These are phyloP conservation scores for Circinella umbellata DNA, from an alignment of 371 early-diverging fungal genomes.

Conservation along the genomic window DNA sequence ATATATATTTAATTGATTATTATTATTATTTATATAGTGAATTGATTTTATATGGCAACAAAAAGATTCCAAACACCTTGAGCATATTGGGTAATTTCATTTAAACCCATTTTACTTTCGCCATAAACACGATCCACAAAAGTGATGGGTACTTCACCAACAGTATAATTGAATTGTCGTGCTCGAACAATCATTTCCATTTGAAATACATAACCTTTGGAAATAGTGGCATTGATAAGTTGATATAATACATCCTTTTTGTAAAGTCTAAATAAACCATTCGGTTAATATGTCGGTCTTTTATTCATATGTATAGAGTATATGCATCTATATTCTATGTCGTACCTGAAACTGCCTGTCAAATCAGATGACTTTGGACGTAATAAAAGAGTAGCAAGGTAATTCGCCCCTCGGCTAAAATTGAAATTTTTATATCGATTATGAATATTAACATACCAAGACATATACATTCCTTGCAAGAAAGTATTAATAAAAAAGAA, in stretches of 20 bases:
- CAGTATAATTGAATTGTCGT: slow-evolving; percentile 83
- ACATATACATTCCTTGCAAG: too few relatives aligned
- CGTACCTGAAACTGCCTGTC: slow-evolving; percentile 94
- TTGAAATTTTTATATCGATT: neutral
- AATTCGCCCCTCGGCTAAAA: slow-evolving; percentile 95
- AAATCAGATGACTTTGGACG: slow-evolving; percentile 94
- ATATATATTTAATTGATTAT: too few relatives aligned
- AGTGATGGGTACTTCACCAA: slow-evolving; percentile 97
- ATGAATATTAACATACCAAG: neutral
- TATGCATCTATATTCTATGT: neutral
- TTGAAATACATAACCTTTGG: slow-evolving; percentile 99
- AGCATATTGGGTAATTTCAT: slow-evolving; percentile 92
- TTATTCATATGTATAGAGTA: neutral
- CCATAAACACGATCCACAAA: slow-evolving; percentile 98
- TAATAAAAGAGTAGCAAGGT: slow-evolving; percentile 90
- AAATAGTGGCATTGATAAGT: slow-evolving; percentile 85
- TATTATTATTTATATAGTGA: too few relatives aligned
- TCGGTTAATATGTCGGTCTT: too few relatives aligned
- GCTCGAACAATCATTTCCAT: slow-evolving; percentile 99
- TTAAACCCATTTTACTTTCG: slow-evolving; percentile 93
- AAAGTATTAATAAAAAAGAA: too few relatives aligned
- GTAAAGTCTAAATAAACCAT: slow-evolving; percentile 73
- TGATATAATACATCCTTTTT: slow-evolving; percentile 88
- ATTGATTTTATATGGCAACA: slow-evolving; percentile 55
- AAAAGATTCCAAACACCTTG: slow-evolving; percentile 90